Percentiles rank a stretch among this genome's conserved stretches.
Evolutionary conservation across 768 basidiomycete genomes (phyloP).

Genomic region (Boletus huronensis): DNA sequence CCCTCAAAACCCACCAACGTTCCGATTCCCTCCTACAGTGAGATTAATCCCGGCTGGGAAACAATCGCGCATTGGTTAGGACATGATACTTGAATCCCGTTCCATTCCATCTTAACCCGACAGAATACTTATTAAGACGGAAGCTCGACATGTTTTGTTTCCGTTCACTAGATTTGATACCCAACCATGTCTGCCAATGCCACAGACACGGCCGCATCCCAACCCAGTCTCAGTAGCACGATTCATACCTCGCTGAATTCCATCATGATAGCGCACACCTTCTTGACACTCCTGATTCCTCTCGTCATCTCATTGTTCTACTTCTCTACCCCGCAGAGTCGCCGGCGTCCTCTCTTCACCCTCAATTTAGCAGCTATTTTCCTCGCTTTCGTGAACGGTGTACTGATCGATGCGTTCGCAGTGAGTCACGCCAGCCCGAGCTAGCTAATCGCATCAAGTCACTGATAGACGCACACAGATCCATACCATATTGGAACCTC

Average conservation of each 20-base stretch:
- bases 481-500: constrained; percentile 22
- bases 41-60: neutral
- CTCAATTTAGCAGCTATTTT: constrained; percentile 13
- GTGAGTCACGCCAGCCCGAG: neutral
- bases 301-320: constrained; percentile 19
- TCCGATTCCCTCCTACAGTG: neutral
- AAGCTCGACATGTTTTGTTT: neutral
- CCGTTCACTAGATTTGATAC: neutral
- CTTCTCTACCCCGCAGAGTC: constrained; percentile 18
- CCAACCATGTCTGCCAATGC: constrained; percentile 5
- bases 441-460: neutral
- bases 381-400: constrained; percentile 13
- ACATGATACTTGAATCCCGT: constrained; percentile 1
- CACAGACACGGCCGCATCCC: neutral
- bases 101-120: too few species aligned
- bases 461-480: constrained; percentile 13
- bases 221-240: neutral
- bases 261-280: constrained; percentile 24
- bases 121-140: too few species aligned
- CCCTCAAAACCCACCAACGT: neutral
- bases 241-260: constrained; percentile 11
- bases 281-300: constrained; percentile 19
- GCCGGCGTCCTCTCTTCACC: constrained; percentile 17
- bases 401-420: constrained; percentile 6
- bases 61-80: neutral